Percentiles rank a stretch among this genome's conserved stretches.
phyloP scores from a whole-genome alignment of 139 green algal genomes.

The Tetraselmis striata region DNA sequence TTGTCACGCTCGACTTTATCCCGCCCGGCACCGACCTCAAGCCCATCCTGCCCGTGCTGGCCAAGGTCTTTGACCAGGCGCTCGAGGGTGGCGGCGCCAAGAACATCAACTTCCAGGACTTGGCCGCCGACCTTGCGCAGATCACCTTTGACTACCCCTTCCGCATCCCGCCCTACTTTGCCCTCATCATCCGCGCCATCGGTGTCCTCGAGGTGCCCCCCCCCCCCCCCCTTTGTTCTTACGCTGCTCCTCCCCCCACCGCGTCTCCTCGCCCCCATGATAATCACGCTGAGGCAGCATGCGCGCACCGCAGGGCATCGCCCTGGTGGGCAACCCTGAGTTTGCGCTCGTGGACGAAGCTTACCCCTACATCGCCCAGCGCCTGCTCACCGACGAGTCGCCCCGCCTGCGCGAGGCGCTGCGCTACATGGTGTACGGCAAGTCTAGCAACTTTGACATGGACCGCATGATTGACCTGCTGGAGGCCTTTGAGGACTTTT shows the following conservation, averaged over 20 bases:
- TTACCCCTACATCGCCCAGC: conserved; percentile 93
- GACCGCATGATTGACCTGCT: conserved; percentile 95
- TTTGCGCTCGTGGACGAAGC: conserved; percentile 97
- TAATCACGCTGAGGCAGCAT: too few relatives aligned
- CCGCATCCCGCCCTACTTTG: conserved; percentile 58
- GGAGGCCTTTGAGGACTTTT: conserved; percentile 90
- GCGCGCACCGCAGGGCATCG: conserved; percentile 65
- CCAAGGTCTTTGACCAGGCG: conserved; percentile 55
- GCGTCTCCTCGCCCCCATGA: too few relatives aligned
- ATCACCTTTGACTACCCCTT: conserved; percentile 99
- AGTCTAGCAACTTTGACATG: conserved; percentile 52
- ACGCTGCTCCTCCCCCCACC: too few relatives aligned
- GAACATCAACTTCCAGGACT: conserved; percentile 95
- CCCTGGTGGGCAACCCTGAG: conserved; percentile 75
- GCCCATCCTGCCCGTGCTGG: conserved; percentile 90
- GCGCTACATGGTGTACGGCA: conserved; percentile 48
- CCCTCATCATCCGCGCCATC: conserved; percentile 81
- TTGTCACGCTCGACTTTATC: conserved; percentile 98
- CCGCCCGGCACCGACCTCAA: conserved; percentile 80
- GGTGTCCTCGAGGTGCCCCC: conserved; percentile 78
- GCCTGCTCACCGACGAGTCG: conserved; percentile 86
- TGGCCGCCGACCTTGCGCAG: conserved; percentile 93
- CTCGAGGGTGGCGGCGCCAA: conserved; percentile 88
- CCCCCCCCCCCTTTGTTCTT: conserved; percentile 33
- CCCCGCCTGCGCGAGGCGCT: conserved; percentile 77